phyloP scores from a whole-genome alignment of 1,139 yeast genomes.

The Geotrichum bryndzae region DNA sequence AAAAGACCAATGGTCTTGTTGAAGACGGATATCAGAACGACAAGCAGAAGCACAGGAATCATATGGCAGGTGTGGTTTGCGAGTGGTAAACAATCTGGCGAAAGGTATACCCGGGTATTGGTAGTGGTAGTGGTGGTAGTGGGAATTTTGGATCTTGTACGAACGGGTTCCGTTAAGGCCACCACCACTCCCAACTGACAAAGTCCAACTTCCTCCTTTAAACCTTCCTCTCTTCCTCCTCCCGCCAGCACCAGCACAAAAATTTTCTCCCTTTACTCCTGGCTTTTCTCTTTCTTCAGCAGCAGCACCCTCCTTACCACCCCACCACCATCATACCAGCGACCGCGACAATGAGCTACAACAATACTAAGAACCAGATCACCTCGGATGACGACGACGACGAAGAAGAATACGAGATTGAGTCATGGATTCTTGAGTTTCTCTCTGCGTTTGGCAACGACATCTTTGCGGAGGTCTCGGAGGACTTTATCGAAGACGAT shows the following conservation, averaged over 20 bases:
- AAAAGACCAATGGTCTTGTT: constrained; percentile 22
- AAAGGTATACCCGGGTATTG: too few relatives aligned
- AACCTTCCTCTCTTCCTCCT: not conserved
- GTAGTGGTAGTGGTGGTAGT: not conserved
- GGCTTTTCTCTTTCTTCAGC: not conserved
- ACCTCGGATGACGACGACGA: constrained; percentile 11
- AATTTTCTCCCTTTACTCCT: not conserved
- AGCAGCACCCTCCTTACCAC: not conserved
- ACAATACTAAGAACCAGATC: not conserved
- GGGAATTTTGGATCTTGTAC: not conserved
- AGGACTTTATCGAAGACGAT: constrained; percentile 93
- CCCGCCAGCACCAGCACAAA: not conserved
- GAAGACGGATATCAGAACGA: constrained; percentile 28
- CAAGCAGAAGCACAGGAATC: constrained; percentile 22
- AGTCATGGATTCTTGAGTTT: constrained; percentile 87
- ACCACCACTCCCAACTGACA: not conserved
- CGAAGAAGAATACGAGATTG: constrained; percentile 9
- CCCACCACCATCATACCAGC: too few relatives aligned
- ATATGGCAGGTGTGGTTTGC: not conserved
- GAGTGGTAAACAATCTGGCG: too few relatives aligned
- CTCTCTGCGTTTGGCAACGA: constrained; percentile 88
- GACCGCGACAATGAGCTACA: not conserved
- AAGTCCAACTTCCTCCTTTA: too few relatives aligned
- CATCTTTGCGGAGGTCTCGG: constrained; percentile 85
- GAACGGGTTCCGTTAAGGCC: not conserved